phyloP scores from a whole-genome alignment of 2,329 filamentous ascomycete species.

The Fusarium verrucosum region DNA sequence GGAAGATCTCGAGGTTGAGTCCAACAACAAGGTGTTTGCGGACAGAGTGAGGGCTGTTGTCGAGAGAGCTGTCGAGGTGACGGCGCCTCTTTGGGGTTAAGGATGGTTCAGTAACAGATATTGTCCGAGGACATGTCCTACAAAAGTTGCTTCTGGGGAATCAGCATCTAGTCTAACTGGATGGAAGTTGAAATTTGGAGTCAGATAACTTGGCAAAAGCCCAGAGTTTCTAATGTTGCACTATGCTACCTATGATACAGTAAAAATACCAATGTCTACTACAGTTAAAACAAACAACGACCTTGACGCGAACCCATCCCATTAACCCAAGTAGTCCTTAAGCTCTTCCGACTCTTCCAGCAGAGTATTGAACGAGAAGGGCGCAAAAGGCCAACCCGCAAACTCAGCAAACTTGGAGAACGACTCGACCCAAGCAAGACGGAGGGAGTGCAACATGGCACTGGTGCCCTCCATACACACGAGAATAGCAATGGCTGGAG shows the following conservation, averaged over 20 bases:
- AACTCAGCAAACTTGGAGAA: slow-evolving; percentile 98
- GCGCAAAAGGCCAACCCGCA: slow-evolving; percentile 84
- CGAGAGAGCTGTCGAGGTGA: slow-evolving; percentile 87
- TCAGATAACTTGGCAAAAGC: slow-evolving; percentile 18
- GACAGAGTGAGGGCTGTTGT: slow-evolving; percentile 90
- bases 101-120: background rate
- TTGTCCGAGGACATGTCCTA: background rate
- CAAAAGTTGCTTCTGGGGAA: background rate
- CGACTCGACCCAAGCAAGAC: slow-evolving; percentile 95
- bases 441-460: slow-evolving; percentile 91
- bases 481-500: slow-evolving; percentile 66
- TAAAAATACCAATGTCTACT: slow-evolving; percentile 48
- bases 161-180: background rate
- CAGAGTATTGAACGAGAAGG: slow-evolving; percentile 86
- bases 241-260: slow-evolving; percentile 48
- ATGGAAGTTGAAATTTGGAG: background rate
- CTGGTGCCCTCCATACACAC: slow-evolving; percentile 97
- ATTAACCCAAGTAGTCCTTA: slow-evolving; percentile 63
- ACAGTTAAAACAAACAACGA: slow-evolving; percentile 40
- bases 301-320: slow-evolving; percentile 9
- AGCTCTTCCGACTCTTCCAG: slow-evolving; percentile 81
- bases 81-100: slow-evolving; percentile 74
- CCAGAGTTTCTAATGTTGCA: slow-evolving; percentile 39
- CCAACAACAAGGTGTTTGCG: slow-evolving; percentile 77
- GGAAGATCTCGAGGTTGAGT: slow-evolving; percentile 91